Base-by-base conservation (phyloP, 2,329 filamentous ascomycete species). In the Nakataea oryzae region DNA sequence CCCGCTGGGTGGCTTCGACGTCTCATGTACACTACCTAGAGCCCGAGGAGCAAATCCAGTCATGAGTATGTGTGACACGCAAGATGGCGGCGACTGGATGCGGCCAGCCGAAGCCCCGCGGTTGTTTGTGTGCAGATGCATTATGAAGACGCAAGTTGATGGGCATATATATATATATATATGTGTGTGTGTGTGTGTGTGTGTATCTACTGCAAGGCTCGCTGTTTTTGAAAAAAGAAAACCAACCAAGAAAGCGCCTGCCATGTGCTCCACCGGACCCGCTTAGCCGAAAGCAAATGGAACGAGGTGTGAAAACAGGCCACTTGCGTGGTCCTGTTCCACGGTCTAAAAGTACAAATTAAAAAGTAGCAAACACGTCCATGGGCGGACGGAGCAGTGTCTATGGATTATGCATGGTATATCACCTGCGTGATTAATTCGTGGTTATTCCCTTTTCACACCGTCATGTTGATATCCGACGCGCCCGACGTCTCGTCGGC, bases 401-500 rank as follows among this genome's bases (percentile, higher is more conserved):
- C 8, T 41, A 41, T 47, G 17, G n/a, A n/a, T n/a, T n/a, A n/a
- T 47, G 41, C 17, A 5, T 47, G 17, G n/a, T n/a, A n/a, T n/a
- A n/a, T n/a, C n/a, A n/a, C 6, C 17, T 54, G 12, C 8, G n/a
- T 54, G 50, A 11, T 6, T 54, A 21, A 21, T 54, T 54, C 9
- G 17, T 54, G 5, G 5, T 8, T 54, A 26, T 21, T 4, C 7
- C n/a, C 13, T 2, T 56, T 56, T 56, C 26, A 28, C 11, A 47
- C 41, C 2, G 41, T 2, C 7, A 47, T 47, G 17, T 21, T 21
- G 17, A 47, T 21, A 7, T 47, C 41, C 11, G 41, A 27, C 27
- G 59, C 50, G 29, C 47, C 54, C 28, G 59, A 54, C 2, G 59
- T 56, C 59, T 60, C 47, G n/a, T 60, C 59, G 47, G 54, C 63